Evolutionary conservation across 768 basidiomycete species (phyloP).

Genomic region (Phanerodontia chrysosporium): DNA sequence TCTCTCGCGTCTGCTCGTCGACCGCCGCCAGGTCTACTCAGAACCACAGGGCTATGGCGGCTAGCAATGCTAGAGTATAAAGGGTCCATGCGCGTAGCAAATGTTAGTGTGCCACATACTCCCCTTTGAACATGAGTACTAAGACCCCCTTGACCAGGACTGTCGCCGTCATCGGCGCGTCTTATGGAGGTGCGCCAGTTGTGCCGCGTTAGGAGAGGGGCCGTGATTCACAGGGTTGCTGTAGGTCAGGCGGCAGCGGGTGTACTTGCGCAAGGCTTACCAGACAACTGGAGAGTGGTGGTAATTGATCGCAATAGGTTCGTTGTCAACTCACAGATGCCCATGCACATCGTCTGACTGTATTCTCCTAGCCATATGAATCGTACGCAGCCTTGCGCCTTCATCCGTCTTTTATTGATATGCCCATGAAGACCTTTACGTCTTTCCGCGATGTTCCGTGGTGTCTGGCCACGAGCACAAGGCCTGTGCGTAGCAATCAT

Average conservation of each 20-base stretch:
- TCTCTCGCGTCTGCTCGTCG: neutral
- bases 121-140: neutral
- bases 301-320: conserved; percentile 60
- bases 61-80: too few species aligned
- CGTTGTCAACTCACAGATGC: conserved; percentile 15
- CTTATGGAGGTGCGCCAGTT: conserved; percentile 44
- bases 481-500: conserved; percentile 30
- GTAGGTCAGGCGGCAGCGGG: conserved; percentile 46
- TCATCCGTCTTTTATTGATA: neutral
- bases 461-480: conserved; percentile 61
- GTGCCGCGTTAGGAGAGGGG: neutral
- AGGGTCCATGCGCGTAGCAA: too few species aligned
- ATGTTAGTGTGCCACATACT: neutral
- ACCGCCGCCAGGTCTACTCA: neutral
- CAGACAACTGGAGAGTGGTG: conserved; percentile 50
- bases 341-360: neutral
- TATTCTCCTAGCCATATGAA: conserved; percentile 1
- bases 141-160: conserved; percentile 24
- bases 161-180: conserved; percentile 50
- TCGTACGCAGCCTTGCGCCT: neutral
- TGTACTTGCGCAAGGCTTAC: conserved; percentile 43
- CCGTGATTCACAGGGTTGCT: neutral
- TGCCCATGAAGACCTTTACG: conserved; percentile 35
- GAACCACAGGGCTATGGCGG: neutral
- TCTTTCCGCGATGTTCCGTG: conserved; percentile 52